Base-by-base conservation (phyloP, 2,329 filamentous ascomycete genomes). In the Neofusicoccum ribis region DNA sequence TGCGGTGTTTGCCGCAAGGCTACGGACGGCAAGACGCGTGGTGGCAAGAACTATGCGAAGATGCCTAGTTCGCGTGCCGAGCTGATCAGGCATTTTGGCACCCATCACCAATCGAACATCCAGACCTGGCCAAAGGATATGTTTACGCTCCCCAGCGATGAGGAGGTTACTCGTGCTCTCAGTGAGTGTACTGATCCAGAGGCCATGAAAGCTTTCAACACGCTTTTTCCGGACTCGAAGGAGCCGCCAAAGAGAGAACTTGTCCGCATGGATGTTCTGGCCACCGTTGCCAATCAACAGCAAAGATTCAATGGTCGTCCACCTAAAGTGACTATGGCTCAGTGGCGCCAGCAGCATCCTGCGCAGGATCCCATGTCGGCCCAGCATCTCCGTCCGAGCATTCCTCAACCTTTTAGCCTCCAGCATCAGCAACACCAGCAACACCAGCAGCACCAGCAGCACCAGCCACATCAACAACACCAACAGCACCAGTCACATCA, bases 41-140 rank as follows among this genome's bases (percentile, higher is more conserved):
- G 63, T 31, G 64, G 64, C 14, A 66, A 66, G 27, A 62, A 66
- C 20, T 66, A 54, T 20, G 64, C 51, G 14, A 66, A 51, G 37
- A 63, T 63, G 56, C 27, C 64, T 9, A 62, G 59, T 20, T 60
- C 58, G 8, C 56, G 64, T 31, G 47, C 50, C 36, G 58, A 66
- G 41, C 31, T 66, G 41, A 63, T 66, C 8, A 46, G 46, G 31
- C 64, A 66, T n/a, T 66, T 62, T 43, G 58, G 41, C 7, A 63
- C 46, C 11, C 43, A 54, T 41, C 64, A 63, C 27, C 56, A 56
- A 17, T 50, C 41, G 31, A 43, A 44, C 37, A 43, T 54, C 15
- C 39, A 63, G 9, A 63, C 47, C 12, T 66, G 64, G 64, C 51
- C 64, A 12, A 63, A 47, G 47, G 59, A 66, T 36, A 56, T 66